phyloP scores from a whole-genome alignment of 2,329 filamentous ascomycete genomes.

The Clonostachys rosea region DNA sequence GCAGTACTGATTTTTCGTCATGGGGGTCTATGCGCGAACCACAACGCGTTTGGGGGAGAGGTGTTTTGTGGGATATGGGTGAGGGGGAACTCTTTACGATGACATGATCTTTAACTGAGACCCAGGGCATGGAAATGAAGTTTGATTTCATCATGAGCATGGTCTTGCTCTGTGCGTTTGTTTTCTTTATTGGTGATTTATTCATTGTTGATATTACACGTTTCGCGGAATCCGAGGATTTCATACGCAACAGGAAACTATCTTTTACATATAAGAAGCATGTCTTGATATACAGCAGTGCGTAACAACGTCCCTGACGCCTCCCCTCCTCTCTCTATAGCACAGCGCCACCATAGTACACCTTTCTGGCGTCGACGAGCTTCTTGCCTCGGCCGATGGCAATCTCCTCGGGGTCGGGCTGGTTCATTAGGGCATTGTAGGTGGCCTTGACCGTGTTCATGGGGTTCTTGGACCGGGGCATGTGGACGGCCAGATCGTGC shows the following conservation, averaged over 20 bases:
- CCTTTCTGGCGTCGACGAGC: slow-evolving; percentile 91
- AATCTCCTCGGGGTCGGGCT: slow-evolving; percentile 84
- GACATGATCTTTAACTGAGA: too few relatives aligned
- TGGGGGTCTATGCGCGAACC: too few relatives aligned
- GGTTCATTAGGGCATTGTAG: slow-evolving; percentile 75
- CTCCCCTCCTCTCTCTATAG: slow-evolving; percentile 31
- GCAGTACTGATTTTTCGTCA: too few relatives aligned
- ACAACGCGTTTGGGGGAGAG: too few relatives aligned
- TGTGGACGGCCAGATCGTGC: slow-evolving; percentile 77
- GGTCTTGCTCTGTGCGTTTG: too few relatives aligned
- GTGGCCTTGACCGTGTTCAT: slow-evolving; percentile 98
- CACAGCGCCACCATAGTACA: slow-evolving; percentile 86
- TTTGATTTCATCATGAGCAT: too few relatives aligned
- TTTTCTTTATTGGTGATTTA: too few relatives aligned
- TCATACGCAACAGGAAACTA: not conserved
- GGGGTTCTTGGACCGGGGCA: slow-evolving; percentile 83
- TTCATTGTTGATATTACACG: slow-evolving; percentile 1
- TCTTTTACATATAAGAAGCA: not conserved
- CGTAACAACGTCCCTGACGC: not conserved
- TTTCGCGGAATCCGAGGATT: not conserved
- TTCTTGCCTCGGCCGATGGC: slow-evolving; percentile 89
- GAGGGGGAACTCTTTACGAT: too few relatives aligned
- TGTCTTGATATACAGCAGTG: not conserved
- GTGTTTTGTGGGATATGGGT: too few relatives aligned
- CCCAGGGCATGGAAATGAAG: too few relatives aligned